phyloP scores from a whole-genome alignment of 2,329 filamentous ascomycete species.

The Lecanoromycetidae sp. region DNA sequence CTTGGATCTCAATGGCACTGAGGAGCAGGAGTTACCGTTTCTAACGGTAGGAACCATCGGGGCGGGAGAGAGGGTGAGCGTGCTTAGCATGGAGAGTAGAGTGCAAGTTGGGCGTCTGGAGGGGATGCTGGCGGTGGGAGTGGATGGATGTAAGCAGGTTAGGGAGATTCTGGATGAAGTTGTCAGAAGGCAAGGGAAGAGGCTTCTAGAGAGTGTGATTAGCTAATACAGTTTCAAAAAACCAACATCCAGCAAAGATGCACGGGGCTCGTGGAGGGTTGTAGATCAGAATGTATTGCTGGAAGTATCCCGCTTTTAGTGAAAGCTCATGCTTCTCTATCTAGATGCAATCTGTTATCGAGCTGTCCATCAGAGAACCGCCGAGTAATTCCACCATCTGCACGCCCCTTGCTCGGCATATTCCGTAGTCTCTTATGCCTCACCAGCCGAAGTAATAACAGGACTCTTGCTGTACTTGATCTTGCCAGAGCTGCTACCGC shows the following conservation, averaged over 20 bases:
- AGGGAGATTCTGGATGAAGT: conserved; percentile 68
- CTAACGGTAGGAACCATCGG: conserved; percentile 75
- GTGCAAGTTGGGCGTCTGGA: conserved; percentile 74
- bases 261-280: no score
- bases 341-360: no score
- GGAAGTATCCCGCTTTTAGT: conserved; percentile 8
- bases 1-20: conserved; percentile 64
- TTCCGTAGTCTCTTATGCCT: conserved; percentile 31
- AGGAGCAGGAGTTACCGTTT: conserved; percentile 80
- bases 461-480: conserved; percentile 47
- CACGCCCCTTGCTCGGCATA: no score
- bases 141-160: conserved; percentile 84
- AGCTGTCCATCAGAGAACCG: not conserved
- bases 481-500: conserved; percentile 43
- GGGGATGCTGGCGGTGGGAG: conserved; percentile 81
- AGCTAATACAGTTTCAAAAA: conserved; percentile 23
- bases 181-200: conserved; percentile 57
- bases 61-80: conserved; percentile 59
- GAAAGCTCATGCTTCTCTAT: no score
- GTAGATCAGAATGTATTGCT: not conserved
- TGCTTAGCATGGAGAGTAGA: conserved; percentile 74
- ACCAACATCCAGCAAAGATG: not conserved
- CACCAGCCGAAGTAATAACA: conserved; percentile 45
- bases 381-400: not conserved
- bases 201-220: conserved; percentile 48